Percentiles rank a stretch among this genome's conserved stretches.
Conservation (phyloP, 352 stramenopile genomes). For the Pythium diclinum region DNA sequence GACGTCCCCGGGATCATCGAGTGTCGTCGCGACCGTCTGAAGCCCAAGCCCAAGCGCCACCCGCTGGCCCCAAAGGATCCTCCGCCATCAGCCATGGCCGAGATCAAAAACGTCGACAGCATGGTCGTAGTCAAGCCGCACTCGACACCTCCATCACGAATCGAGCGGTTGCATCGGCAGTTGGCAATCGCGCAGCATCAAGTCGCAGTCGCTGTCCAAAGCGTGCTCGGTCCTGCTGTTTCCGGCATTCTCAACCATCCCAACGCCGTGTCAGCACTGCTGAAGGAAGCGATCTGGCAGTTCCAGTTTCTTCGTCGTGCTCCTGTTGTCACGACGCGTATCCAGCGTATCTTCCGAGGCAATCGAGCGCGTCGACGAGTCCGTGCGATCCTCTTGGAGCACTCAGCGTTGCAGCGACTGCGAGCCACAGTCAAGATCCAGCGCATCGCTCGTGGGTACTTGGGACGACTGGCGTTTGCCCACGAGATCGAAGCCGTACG, state of each 20-base stretch:
- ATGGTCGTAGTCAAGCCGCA: slow-evolving; percentile 11
- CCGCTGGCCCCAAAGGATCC: slow-evolving; percentile 50
- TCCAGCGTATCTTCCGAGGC: slow-evolving; percentile 66
- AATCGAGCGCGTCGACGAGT: slow-evolving; percentile 55
- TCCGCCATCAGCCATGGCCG: slow-evolving; percentile 15
- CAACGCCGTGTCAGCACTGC: slow-evolving; percentile 37
- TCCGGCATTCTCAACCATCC: slow-evolving; percentile 26
- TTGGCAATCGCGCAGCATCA: background rate
- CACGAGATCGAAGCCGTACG: slow-evolving; percentile 35
- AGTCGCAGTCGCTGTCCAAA: background rate
- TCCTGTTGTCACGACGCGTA: slow-evolving; percentile 46
- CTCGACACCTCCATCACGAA: background rate
- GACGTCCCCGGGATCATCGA: slow-evolving; percentile 60
- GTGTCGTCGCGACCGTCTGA: slow-evolving; percentile 38
- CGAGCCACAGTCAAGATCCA: slow-evolving; percentile 35
- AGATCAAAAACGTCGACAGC: background rate
- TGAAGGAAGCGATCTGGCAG: slow-evolving; percentile 61
- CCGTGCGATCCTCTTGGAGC: slow-evolving; percentile 35
- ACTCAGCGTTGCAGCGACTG: slow-evolving; percentile 26
- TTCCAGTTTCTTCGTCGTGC: slow-evolving; percentile 57
- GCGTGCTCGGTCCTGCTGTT: background rate
- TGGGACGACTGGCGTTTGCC: slow-evolving; percentile 42
- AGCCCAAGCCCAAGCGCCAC: slow-evolving; percentile 29
- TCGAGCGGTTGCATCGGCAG: background rate
- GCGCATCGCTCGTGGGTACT: slow-evolving; percentile 48